These are phyloP conservation scores for Strobilomyces echinocephalus DNA, from an alignment of 768 basidiomycete genomes.

Conservation along the genomic window DNA sequence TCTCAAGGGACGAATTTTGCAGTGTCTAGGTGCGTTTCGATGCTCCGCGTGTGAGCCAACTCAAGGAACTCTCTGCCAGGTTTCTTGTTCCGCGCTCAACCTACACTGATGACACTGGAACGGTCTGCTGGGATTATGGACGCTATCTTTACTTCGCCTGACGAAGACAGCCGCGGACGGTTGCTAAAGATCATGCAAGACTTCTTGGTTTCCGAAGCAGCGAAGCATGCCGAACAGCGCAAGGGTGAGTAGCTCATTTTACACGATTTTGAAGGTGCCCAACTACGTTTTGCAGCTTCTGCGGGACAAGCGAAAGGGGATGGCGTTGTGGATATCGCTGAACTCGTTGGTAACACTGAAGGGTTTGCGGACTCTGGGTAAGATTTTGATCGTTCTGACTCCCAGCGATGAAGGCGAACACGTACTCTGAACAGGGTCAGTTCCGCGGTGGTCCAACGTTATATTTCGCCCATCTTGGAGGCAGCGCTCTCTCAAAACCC, in stretches of 20 bases:
- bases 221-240: conserved; percentile 68
- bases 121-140: conserved; percentile 85
- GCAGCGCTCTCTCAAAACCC: conserved; percentile 70
- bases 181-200: conserved; percentile 88
- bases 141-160: conserved; percentile 69
- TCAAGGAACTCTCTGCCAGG: conserved; percentile 41
- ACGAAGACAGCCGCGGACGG: conserved; percentile 67
- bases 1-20: conserved; percentile 68
- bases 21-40: conserved; percentile 68
- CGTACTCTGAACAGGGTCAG: conserved; percentile 59
- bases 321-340: conserved; percentile 77
- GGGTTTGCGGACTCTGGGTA: conserved; percentile 98
- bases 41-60: neutral
- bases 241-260: conserved; percentile 43
- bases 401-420: neutral
- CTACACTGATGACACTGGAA: conserved; percentile 82
- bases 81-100: conserved; percentile 88
- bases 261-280: neutral
- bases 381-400: conserved; percentile 17
- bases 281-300: conserved; percentile 7
- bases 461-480: conserved; percentile 73
- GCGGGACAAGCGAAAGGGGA: conserved; percentile 21
- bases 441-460: conserved; percentile 92
- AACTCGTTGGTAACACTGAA: conserved; percentile 91
- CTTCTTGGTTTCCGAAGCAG: conserved; percentile 78